Evolutionary conservation across 2,329 filamentous ascomycete genomes (phyloP).

Genomic region (Dendrostoma leiphaemia): DNA sequence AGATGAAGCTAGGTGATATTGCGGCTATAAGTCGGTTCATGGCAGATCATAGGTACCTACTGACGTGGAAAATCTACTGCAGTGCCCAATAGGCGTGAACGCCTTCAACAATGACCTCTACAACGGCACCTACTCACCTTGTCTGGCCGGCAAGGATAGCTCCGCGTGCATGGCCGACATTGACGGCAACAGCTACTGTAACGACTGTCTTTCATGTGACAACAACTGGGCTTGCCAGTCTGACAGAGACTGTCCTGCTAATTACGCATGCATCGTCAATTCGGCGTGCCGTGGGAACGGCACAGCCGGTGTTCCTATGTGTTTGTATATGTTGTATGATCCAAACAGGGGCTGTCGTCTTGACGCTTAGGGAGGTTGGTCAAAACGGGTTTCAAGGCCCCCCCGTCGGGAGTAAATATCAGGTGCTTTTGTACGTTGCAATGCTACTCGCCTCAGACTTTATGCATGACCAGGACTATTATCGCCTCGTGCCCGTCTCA

Average conservation of each 20-base stretch:
- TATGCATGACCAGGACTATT: background rate
- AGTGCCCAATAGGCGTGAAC: background rate
- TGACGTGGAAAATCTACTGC: too few relatives aligned
- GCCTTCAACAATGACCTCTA: background rate
- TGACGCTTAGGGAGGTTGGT: background rate
- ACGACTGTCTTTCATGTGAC: background rate
- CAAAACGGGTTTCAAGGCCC: too few relatives aligned
- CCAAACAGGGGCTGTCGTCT: background rate
- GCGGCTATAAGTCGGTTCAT: too few relatives aligned
- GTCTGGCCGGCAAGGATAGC: background rate
- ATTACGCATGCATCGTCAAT: background rate
- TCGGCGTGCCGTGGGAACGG: background rate
- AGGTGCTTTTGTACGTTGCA: too few relatives aligned
- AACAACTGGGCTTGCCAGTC: background rate
- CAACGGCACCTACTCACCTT: background rate
- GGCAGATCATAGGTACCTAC: too few relatives aligned
- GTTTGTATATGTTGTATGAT: conserved; percentile 3
- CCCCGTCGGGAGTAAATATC: too few relatives aligned
- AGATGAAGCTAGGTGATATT: background rate
- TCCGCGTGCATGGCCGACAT: background rate
- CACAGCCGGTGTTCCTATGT: background rate
- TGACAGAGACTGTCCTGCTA: background rate
- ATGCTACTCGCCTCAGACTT: background rate
- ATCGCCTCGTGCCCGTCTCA: too few relatives aligned
- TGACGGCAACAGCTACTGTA: background rate